A percentile compares a stretch with the other conserved stretches of the same genome.
Conservation (phyloP, 2,329 filamentous ascomycete species). For the Sphaerulina populicola region DNA sequence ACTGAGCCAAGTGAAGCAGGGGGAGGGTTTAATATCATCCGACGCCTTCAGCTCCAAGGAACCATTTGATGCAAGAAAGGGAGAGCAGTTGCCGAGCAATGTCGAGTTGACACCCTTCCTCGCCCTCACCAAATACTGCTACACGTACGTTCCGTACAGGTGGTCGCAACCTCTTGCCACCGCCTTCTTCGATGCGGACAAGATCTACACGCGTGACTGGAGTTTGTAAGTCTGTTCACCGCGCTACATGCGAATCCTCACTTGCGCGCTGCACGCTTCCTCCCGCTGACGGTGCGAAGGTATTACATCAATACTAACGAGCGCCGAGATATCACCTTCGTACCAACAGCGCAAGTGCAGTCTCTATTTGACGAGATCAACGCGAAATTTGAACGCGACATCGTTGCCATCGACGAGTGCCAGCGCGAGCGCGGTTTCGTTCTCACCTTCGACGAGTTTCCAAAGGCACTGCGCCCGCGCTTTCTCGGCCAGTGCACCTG, state of each 20-base stretch:
- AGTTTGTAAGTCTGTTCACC: slow-evolving; percentile 58
- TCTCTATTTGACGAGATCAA: slow-evolving; percentile 60
- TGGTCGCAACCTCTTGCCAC: slow-evolving; percentile 43
- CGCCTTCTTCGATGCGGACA: slow-evolving; percentile 49
- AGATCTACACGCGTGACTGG: slow-evolving; percentile 59
- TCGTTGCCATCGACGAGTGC: slow-evolving; percentile 51
- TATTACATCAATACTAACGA: too few species aligned
- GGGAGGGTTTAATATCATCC: too few species aligned
- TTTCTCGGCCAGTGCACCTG: slow-evolving; percentile 55
- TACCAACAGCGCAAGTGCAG: slow-evolving; percentile 59
- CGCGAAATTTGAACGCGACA: background rate
- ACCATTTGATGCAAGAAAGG: slow-evolving; percentile 26
- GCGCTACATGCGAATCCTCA: background rate
- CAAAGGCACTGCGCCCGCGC: slow-evolving; percentile 55
- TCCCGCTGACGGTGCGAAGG: slow-evolving; percentile 17
- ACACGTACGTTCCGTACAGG: slow-evolving; percentile 48
- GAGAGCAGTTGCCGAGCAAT: slow-evolving; percentile 28
- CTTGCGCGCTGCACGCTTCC: too few species aligned
- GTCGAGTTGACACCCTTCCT: slow-evolving; percentile 36
- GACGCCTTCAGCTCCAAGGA: slow-evolving; percentile 8
- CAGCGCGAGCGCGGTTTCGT: slow-evolving; percentile 49
- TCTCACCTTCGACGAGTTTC: slow-evolving; percentile 57
- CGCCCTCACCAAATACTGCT: slow-evolving; percentile 51
- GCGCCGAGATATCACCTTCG: too few species aligned
- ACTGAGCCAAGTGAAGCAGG: background rate